Percentiles rank a stretch among this genome's conserved stretches.
These are phyloP conservation scores for Fragaria vesca DNA, from an alignment of 306 rosid genomes.

Conservation along the genomic window DNA sequence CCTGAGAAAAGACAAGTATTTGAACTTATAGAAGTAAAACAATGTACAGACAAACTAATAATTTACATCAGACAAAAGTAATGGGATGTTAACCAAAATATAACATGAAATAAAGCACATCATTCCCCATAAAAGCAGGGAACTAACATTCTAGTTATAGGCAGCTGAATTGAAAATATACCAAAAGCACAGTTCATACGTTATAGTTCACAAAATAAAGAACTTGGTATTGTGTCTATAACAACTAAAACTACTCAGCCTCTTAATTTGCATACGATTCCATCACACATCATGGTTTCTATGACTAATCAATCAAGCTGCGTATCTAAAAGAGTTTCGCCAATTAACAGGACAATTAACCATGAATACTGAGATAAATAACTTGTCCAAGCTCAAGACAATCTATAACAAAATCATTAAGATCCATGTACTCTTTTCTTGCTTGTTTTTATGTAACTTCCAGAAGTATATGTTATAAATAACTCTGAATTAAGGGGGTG, in stretches of 20 bases:
- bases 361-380: not conserved
- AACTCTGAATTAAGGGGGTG: not conserved
- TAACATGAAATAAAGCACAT: not conserved
- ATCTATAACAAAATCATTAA: not conserved
- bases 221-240: not conserved
- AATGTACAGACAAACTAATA: conserved; percentile 12
- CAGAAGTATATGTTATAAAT: not conserved
- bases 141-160: not conserved
- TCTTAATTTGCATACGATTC: not conserved
- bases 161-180: not conserved
- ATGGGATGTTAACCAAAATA: not conserved
- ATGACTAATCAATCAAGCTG: not conserved
- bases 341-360: no score
- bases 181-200: not conserved
- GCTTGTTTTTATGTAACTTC: not conserved
- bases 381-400: not conserved
- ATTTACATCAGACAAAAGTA: conserved; percentile 8
- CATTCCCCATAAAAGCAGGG: not conserved
- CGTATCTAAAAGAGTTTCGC: not conserved
- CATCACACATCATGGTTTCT: not conserved
- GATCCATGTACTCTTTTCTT: not conserved
- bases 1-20: conserved; percentile 41
- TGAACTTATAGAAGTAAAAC: conserved; percentile 11
- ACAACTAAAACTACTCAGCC: not conserved
- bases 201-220: not conserved